Evolutionary conservation across 2,329 filamentous ascomycete species (phyloP).

Genomic region (Akanthomyces muscarius): DNA sequence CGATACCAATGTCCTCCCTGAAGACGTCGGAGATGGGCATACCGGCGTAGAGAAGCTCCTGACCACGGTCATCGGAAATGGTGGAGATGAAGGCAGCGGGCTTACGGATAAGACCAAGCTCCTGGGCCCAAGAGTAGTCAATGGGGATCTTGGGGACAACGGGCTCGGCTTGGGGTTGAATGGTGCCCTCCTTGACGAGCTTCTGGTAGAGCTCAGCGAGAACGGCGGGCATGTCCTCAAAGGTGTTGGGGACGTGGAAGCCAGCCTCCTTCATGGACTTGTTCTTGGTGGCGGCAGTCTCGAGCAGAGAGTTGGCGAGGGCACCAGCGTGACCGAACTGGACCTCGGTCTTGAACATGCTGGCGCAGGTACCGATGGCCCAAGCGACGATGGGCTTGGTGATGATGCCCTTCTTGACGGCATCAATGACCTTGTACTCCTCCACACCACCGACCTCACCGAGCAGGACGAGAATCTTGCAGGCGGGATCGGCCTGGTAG

Average conservation of each 20-base stretch:
- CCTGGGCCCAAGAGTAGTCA: conserved; percentile 99
- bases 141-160: conserved; percentile 98
- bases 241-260: conserved; percentile 90
- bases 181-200: conserved; percentile 77
- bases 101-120: conserved; percentile 98
- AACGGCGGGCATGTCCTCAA: conserved; percentile 82
- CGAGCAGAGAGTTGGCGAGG: conserved; percentile 98
- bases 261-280: conserved; percentile 92
- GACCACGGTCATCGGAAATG: conserved; percentile 98
- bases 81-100: conserved; percentile 99
- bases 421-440: conserved; percentile 99
- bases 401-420: conserved; percentile 88
- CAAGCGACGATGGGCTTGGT: conserved; percentile 99
- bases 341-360: conserved; percentile 99
- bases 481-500: conserved; percentile 93
- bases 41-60: conserved; percentile 96
- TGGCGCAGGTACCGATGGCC: conserved; percentile 98
- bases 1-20: conserved; percentile 97
- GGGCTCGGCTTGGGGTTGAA: conserved; percentile 83
- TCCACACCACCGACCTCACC: conserved; percentile 99
- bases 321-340: conserved; percentile 99
- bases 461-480: conserved; percentile 93
- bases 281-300: conserved; percentile 97
- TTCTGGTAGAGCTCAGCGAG: conserved; percentile 83
- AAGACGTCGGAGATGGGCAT: conserved; percentile 99